These are phyloP conservation scores for Fusarium devonianum DNA, from an alignment of 2,329 filamentous ascomycete species.

Conservation along the genomic window DNA sequence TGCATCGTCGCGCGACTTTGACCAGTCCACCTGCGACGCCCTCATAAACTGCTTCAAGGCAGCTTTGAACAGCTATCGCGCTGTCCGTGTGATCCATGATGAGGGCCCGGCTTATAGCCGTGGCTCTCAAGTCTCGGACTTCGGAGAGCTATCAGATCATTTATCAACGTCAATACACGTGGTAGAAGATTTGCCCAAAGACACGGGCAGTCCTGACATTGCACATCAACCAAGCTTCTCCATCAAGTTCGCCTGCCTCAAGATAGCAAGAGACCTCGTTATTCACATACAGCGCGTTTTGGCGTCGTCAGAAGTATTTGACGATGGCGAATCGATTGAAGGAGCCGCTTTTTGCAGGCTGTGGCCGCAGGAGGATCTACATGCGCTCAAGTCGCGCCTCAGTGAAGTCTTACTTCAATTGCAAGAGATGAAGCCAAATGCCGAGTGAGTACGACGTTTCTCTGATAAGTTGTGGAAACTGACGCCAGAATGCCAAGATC, in stretches of 20 bases:
- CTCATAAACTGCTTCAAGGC: slow-evolving; percentile 31
- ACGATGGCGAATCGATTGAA: slow-evolving; percentile 4
- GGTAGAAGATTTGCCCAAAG: slow-evolving; percentile 1
- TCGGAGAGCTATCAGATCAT: slow-evolving; percentile 7
- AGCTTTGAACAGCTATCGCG: slow-evolving; percentile 14
- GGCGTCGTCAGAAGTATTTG: background rate
- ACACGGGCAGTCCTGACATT: background rate
- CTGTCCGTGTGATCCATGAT: slow-evolving; percentile 17
- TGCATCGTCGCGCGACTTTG: slow-evolving; percentile 3
- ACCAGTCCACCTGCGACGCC: slow-evolving; percentile 8
- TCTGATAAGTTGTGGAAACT: too few relatives aligned
- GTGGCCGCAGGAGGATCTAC: slow-evolving; percentile 34
- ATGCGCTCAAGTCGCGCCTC: slow-evolving; percentile 28
- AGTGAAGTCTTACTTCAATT: slow-evolving; percentile 20
- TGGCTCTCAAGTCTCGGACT: background rate
- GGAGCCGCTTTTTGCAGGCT: slow-evolving; percentile 11
- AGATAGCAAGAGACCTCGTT: slow-evolving; percentile 38
- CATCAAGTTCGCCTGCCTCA: slow-evolving; percentile 32
- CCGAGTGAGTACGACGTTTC: slow-evolving; percentile 9
- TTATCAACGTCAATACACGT: slow-evolving; percentile 12
- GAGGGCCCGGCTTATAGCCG: background rate
- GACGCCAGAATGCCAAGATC: background rate
- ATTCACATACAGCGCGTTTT: slow-evolving; percentile 32
- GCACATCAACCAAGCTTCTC: background rate
- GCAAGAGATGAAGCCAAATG: slow-evolving; percentile 9